Percentiles rank a stretch among this genome's conserved stretches.
Evolutionary conservation across 2,329 filamentous ascomycete genomes (phyloP).

Genomic region (Ramichloridium luteum): DNA sequence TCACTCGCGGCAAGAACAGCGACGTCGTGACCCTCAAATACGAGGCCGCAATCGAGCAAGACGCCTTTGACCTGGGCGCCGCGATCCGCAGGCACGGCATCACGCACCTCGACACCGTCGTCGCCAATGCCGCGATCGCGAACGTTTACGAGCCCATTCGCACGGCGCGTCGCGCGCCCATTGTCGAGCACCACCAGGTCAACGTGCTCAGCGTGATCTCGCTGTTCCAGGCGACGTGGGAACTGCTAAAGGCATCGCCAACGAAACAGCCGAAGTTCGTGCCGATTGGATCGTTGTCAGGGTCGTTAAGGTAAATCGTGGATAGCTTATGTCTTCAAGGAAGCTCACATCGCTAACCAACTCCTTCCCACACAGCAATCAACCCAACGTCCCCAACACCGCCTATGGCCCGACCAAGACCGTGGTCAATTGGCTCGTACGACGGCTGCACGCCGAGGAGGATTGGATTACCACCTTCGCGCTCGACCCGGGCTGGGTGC

Average conservation of each 20-base stretch:
- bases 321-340: too few species aligned
- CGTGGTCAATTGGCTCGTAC: slow-evolving; percentile 26
- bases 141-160: slow-evolving; percentile 10
- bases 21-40: too few species aligned
- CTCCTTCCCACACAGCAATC: neutral
- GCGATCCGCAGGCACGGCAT: slow-evolving; percentile 19
- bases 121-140: slow-evolving; percentile 14
- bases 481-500: slow-evolving; percentile 28
- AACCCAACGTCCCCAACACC: slow-evolving; percentile 19
- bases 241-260: slow-evolving; percentile 24
- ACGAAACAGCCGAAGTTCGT: slow-evolving; percentile 31
- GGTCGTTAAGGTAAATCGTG: slow-evolving; percentile 4
- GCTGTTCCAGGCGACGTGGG: slow-evolving; percentile 35
- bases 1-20: too few species aligned
- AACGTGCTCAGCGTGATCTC: slow-evolving; percentile 29
- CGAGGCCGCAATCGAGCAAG: too few species aligned
- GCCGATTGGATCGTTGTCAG: slow-evolving; percentile 19
- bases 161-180: slow-evolving; percentile 16
- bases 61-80: too few species aligned
- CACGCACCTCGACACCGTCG: slow-evolving; percentile 16
- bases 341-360: neutral
- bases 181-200: slow-evolving; percentile 22
- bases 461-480: slow-evolving; percentile 11
- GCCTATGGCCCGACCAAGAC: slow-evolving; percentile 37
- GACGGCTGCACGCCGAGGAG: slow-evolving; percentile 29